phyloP scores from a whole-genome alignment of 2,329 filamentous ascomycete species.

The Rhynchosporium graminicola region DNA sequence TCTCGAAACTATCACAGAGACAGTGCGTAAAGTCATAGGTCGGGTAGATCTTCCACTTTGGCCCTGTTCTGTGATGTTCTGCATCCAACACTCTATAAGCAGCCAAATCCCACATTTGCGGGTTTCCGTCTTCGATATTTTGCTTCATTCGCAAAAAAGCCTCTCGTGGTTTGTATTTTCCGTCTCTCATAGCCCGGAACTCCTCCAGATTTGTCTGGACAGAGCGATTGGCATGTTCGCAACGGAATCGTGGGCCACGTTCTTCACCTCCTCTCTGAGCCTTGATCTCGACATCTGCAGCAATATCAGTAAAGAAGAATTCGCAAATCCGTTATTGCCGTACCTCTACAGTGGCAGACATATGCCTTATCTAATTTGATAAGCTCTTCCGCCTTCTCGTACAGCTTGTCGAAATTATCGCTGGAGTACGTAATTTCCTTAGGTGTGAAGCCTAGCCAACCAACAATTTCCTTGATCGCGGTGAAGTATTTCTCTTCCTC shows the following conservation, averaged over 20 bases:
- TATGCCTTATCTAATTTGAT: slow-evolving; percentile 73
- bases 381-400: slow-evolving; percentile 84
- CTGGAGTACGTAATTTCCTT: slow-evolving; percentile 80
- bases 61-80: slow-evolving; percentile 75
- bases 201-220: slow-evolving; percentile 76
- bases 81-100: slow-evolving; percentile 84
- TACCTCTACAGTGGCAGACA: slow-evolving; percentile 80
- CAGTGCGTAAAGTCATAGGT: slow-evolving; percentile 94
- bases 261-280: slow-evolving; percentile 80
- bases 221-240: slow-evolving; percentile 73
- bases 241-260: slow-evolving; percentile 71
- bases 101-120: slow-evolving; percentile 94
- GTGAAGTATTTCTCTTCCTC: slow-evolving; percentile 89
- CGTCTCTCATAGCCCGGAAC: slow-evolving; percentile 88
- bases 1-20: slow-evolving; percentile 88
- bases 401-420: slow-evolving; percentile 83
- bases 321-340: slow-evolving; percentile 10
- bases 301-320: slow-evolving; percentile 33
- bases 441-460: slow-evolving; percentile 80
- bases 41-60: slow-evolving; percentile 89
- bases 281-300: slow-evolving; percentile 73
- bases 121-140: slow-evolving; percentile 78
- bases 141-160: slow-evolving; percentile 94
- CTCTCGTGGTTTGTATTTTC: slow-evolving; percentile 82
- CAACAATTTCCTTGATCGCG: slow-evolving; percentile 84